phyloP scores from a whole-genome alignment of 768 basidiomycete species.

The Lactarius sanguifluus region DNA sequence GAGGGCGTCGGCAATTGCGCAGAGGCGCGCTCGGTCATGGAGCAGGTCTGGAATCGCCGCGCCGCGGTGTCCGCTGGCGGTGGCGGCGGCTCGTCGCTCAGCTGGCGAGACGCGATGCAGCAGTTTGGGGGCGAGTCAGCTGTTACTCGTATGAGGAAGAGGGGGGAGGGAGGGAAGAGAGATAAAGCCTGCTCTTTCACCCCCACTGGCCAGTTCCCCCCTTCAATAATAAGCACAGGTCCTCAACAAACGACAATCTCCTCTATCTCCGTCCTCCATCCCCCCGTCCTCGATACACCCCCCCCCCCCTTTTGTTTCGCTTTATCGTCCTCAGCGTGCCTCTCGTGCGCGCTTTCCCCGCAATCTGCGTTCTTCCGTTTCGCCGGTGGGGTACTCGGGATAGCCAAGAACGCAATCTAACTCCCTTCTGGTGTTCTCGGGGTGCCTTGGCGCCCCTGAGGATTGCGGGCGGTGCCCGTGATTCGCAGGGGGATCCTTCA shows the following conservation, averaged over 20 bases:
- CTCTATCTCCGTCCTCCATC: not conserved
- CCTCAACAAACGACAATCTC: not conserved
- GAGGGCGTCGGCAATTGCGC: conserved; percentile 64
- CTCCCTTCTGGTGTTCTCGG: not conserved
- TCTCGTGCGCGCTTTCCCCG: not conserved
- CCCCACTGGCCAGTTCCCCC: not conserved
- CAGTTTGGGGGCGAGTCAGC: conserved; percentile 37
- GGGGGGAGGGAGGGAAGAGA: not conserved
- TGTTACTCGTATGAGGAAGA: conserved; percentile 57
- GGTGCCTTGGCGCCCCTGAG: conserved; percentile 1
- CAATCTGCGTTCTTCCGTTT: not conserved
- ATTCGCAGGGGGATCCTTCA: not conserved
- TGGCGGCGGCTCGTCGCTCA: conserved; percentile 41
- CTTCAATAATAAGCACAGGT: not conserved
- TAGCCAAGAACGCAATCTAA: not conserved
- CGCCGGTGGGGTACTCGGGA: not conserved
- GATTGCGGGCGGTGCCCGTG: not conserved
- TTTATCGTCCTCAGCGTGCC: not conserved
- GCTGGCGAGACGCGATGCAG: conserved; percentile 61
- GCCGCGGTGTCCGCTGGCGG: conserved; percentile 21
- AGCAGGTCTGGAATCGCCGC: conserved; percentile 54
- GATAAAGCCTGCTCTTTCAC: not conserved
- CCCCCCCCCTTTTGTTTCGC: conserved; percentile 1
- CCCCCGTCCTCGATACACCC: not conserved
- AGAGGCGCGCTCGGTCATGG: conserved; percentile 54